phyloP scores from a whole-genome alignment of 306 rosid species.

The Styphnolobium japonicum region DNA sequence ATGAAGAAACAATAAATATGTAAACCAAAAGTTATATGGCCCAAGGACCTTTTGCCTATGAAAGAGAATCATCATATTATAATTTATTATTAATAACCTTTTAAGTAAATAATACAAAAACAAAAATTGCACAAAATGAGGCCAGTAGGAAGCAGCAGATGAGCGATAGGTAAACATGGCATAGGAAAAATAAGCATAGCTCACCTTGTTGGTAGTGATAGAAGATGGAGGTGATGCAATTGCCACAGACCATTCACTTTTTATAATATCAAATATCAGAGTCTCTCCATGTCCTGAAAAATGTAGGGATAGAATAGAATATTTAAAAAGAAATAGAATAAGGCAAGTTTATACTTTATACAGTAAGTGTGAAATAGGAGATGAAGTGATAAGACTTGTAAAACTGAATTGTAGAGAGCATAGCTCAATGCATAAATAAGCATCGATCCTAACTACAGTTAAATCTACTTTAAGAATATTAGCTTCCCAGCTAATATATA shows the following conservation, averaged over 20 bases:
- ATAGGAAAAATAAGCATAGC: not conserved
- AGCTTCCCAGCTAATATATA: not conserved
- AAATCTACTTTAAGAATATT: constrained; percentile 17
- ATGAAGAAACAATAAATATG: constrained; percentile 8
- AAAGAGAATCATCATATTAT: not conserved
- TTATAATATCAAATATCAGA: constrained; percentile 71
- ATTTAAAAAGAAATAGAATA: not conserved
- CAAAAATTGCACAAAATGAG: not conserved
- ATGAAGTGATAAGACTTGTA: not conserved
- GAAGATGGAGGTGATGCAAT: constrained; percentile 72
- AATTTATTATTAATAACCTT: not conserved
- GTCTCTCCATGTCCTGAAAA: constrained; percentile 83
- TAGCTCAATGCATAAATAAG: not conserved
- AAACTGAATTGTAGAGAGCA: not conserved
- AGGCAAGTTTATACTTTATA: not conserved
- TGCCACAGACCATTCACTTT: constrained; percentile 76
- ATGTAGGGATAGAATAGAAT: not conserved
- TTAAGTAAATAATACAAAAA: not conserved
- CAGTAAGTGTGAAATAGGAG: not conserved
- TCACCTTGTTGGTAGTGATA: constrained; percentile 60
- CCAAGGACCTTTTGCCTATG: constrained; percentile 1
- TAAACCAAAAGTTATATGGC: not conserved
- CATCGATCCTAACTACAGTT: not conserved
- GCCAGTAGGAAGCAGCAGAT: not conserved
- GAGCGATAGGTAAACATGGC: not conserved